phyloP scores from a whole-genome alignment of 305 asterid species.

The Fraxinus xanthoxyloides region DNA sequence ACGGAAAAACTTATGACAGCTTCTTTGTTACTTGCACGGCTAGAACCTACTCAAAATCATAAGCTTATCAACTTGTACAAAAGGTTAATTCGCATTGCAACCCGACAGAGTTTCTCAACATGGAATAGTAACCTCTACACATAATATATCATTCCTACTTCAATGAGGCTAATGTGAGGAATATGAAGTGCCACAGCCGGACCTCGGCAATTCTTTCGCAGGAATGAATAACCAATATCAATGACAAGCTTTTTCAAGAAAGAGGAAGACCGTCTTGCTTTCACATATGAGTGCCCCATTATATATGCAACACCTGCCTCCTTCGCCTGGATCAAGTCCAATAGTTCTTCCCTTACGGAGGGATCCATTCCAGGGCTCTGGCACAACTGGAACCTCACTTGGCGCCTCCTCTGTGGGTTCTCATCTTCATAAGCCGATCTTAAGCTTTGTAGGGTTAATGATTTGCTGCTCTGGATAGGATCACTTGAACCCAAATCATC shows the following conservation, averaged over 20 bases:
- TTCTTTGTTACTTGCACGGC: background rate
- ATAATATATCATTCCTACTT: constrained; percentile 91
- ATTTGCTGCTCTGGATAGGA: constrained; percentile 71
- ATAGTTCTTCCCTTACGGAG: constrained; percentile 74
- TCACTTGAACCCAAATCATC: constrained; percentile 35
- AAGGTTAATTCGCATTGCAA: background rate
- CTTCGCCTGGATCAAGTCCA: constrained; percentile 76
- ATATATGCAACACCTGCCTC: constrained; percentile 93
- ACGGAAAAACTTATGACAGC: background rate
- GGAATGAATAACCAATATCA: constrained; percentile 83
- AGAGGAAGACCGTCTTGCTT: constrained; percentile 78
- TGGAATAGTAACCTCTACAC: constrained; percentile 28
- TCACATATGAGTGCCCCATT: constrained; percentile 90
- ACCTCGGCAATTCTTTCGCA: constrained; percentile 89
- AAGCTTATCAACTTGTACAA: background rate
- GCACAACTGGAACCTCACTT: constrained; percentile 64
- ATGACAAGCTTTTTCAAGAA: constrained; percentile 73
- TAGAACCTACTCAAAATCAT: background rate
- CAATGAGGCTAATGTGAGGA: constrained; percentile 92
- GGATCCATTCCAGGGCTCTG: constrained; percentile 65
- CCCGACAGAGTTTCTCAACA: background rate
- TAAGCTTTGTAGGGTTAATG: constrained; percentile 63
- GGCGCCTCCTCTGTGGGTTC: constrained; percentile 75
- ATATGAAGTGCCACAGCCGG: constrained; percentile 86
- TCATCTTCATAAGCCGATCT: constrained; percentile 79